Conservation (phyloP, 345 rosid species). For the Pugionium cornutum region DNA sequence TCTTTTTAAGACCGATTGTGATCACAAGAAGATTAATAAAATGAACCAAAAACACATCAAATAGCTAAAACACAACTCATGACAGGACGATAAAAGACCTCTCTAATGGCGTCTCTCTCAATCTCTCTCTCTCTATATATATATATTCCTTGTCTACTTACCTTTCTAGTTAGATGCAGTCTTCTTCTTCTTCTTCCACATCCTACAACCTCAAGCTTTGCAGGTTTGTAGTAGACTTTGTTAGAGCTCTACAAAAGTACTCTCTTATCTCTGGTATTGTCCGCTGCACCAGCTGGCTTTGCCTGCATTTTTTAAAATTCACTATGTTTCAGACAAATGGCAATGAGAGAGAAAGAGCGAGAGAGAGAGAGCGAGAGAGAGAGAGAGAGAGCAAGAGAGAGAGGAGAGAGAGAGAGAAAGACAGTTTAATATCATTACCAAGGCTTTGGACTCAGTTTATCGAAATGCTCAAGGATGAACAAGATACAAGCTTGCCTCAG, state of each 20-base stretch:
- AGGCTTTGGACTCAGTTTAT: slow-evolving; percentile 70
- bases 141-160: slow-evolving; percentile 28
- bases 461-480: slow-evolving; percentile 87
- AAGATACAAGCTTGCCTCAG: slow-evolving; percentile 88
- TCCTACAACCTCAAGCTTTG: slow-evolving; percentile 56
- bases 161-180: slow-evolving; percentile 14
- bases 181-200: slow-evolving; percentile 29
- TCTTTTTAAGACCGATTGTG: no score
- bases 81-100: slow-evolving; percentile 15
- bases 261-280: slow-evolving; percentile 76
- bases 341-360: background rate
- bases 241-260: slow-evolving; percentile 71
- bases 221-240: slow-evolving; percentile 61
- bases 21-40: no score
- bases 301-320: slow-evolving; percentile 49
- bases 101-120: slow-evolving; percentile 29
- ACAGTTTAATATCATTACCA: slow-evolving; percentile 52
- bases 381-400: no score
- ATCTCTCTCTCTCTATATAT: background rate
- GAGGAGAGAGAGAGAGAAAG: no score
- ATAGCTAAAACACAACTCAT: slow-evolving; percentile 16
- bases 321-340: slow-evolving; percentile 15
- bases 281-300: slow-evolving; percentile 64
- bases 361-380: no score
- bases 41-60: no score